Conservation (phyloP, 164 flowering plant species). For the Vitis rotundifolia region DNA sequence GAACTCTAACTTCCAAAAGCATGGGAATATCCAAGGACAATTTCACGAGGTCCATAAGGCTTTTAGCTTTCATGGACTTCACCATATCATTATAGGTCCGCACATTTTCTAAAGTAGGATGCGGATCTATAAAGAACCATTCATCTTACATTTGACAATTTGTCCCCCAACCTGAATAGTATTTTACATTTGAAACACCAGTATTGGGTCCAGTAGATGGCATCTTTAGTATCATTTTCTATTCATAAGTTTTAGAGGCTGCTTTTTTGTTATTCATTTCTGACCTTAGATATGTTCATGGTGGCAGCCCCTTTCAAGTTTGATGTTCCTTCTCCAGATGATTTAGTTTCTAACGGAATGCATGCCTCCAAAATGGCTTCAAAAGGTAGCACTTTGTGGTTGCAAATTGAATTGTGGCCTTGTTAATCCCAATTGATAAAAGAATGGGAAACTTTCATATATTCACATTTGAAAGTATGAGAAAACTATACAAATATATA, state of each 20-base stretch:
- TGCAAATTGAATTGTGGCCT: conserved; percentile 1
- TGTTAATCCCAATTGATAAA: too few species aligned
- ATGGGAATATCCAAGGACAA: conserved; percentile 43
- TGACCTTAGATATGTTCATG: conserved; percentile 15
- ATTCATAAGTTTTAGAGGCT: not conserved
- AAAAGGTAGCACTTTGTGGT: conserved; percentile 45
- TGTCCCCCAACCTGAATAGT: not conserved
- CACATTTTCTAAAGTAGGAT: conserved; percentile 19
- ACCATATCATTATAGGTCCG: conserved; percentile 63
- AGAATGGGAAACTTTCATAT: too few species aligned
- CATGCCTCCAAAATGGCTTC: conserved; percentile 39
- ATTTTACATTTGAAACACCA: not conserved
- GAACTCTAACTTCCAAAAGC: conserved; percentile 34
- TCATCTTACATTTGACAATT: conserved; percentile 1
- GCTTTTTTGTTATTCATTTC: not conserved
- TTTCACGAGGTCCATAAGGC: conserved; percentile 47
- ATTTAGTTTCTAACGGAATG: conserved; percentile 58
- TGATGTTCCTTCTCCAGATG: conserved; percentile 81
- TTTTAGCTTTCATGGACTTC: conserved; percentile 33
- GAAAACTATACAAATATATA: too few species aligned
- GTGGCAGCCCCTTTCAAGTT: conserved; percentile 80
- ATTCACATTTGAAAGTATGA: too few species aligned
- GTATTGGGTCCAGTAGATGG: not conserved
- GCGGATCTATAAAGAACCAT: conserved; percentile 1
- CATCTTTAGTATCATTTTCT: not conserved